Base-by-base conservation (phyloP, 2,329 filamentous ascomycete genomes). In the Zymoseptoria ardabiliae region DNA sequence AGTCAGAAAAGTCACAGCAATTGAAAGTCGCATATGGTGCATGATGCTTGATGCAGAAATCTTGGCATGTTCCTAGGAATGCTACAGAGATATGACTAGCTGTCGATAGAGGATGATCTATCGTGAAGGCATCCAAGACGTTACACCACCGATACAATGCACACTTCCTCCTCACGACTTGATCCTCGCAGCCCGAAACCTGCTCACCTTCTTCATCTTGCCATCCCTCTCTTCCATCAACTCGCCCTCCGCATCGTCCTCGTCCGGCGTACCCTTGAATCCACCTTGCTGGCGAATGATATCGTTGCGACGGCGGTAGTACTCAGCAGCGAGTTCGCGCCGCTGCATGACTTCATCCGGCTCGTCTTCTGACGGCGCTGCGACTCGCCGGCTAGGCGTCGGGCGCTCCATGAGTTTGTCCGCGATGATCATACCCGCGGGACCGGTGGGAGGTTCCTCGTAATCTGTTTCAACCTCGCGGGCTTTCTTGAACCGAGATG, bases 231-330 rank as follows among this genome's bases (percentile, higher is more conserved):
- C 61, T 72, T 75, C 65, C 51, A 91, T 78, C 1, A 88, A 83
- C 56, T 88, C 81, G 52, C 81, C 82, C 56, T 83, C 80, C 61
- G 90, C 85, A 60, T 91, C 84, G 59, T 85, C 82, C 9, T 75
- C 71, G 66, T 88, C 69, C 3, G 58, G 57, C 28, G 84, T 82
- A 2, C 72, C 67, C 67, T 88, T 76, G 72, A 96, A 96, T 2
- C 91, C 91, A 55, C 91, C 91, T 67, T 94, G 85, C 66, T 86
- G 83, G 66, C 91, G 85, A 57, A 97, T 91, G 74, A 95, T 86
- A 68, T 83, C 84, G 71, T 92, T 96, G 20, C 93, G 87, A 73
- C 90, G 80, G 51, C 84, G 85, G 72, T 96, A 88, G 73, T 96
- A 96, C 70, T 95, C 89, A 45, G 85, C 83, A 7, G 89, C 87